phyloP scores from a whole-genome alignment of 805 yeast species.

The Metschnikowia corniflorae region DNA sequence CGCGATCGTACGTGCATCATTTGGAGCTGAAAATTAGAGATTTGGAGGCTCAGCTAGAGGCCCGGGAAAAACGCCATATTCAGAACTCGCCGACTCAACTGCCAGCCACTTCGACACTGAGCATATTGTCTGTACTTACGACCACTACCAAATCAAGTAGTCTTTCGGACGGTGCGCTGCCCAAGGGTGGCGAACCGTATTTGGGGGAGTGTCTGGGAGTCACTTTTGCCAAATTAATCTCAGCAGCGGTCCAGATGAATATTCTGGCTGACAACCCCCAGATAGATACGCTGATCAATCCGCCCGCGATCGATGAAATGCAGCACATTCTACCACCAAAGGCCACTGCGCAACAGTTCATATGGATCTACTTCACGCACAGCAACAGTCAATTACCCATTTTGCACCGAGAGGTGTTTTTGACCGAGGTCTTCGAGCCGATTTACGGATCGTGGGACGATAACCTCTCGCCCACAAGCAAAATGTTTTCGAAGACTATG shows the following conservation, averaged over 20 bases:
- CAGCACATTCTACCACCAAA: constrained; percentile 67
- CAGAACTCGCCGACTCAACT: too few relatives aligned
- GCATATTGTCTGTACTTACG: neutral
- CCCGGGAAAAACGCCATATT: too few relatives aligned
- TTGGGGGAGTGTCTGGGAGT: constrained; percentile 20
- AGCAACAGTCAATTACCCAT: constrained; percentile 83
- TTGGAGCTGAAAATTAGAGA: constrained; percentile 61
- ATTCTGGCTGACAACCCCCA: constrained; percentile 16
- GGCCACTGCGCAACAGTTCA: constrained; percentile 59
- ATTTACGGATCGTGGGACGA: constrained; percentile 67
- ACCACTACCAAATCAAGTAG: neutral
- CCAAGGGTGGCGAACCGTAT: constrained; percentile 6
- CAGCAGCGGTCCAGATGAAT: constrained; percentile 68
- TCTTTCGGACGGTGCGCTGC: constrained; percentile 1
- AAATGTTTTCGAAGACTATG: constrained; percentile 1
- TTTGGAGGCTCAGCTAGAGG: constrained; percentile 41
- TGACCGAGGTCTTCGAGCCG: constrained; percentile 66
- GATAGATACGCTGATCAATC: constrained; percentile 16
- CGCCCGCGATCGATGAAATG: constrained; percentile 12
- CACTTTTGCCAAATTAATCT: constrained; percentile 65
- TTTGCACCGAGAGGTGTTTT: constrained; percentile 74
- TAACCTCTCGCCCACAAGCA: constrained; percentile 41
- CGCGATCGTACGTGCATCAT: constrained; percentile 72
- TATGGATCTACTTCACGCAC: constrained; percentile 68
- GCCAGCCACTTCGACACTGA: neutral